Conservation (phyloP, 148 eudicot genomes). For the Chenopodium berlandieri region DNA sequence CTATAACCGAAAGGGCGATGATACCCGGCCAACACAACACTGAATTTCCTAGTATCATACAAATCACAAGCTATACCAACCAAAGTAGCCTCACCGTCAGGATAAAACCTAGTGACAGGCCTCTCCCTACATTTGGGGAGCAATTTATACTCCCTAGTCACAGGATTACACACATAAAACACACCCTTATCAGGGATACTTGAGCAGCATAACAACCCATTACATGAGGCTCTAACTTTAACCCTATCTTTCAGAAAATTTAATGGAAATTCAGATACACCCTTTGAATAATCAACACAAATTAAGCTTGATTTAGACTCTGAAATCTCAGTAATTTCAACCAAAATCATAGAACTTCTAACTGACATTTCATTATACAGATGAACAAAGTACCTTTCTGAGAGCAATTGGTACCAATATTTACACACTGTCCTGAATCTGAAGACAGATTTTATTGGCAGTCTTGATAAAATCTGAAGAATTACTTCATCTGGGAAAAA, state of each 20-base stretch:
- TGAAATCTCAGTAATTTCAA: slow-evolving; percentile 66
- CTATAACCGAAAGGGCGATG: slow-evolving; percentile 80
- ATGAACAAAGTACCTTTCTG: slow-evolving; percentile 56
- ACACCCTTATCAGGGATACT: slow-evolving; percentile 88
- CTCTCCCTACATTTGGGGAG: slow-evolving; percentile 76
- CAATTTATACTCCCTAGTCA: slow-evolving; percentile 62
- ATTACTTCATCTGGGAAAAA: slow-evolving; percentile 76
- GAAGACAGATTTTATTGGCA: slow-evolving; percentile 71
- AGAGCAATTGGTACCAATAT: slow-evolving; percentile 54
- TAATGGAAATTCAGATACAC: slow-evolving; percentile 68
- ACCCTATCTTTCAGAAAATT: slow-evolving; percentile 78
- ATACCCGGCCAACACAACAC: slow-evolving; percentile 85
- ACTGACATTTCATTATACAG: slow-evolving; percentile 53
- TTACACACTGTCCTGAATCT: slow-evolving; percentile 69
- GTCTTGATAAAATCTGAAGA: slow-evolving; percentile 67
- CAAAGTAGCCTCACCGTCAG: slow-evolving; percentile 83
- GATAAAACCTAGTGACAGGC: slow-evolving; percentile 76
- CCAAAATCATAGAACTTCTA: slow-evolving; percentile 55
- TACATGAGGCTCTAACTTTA: slow-evolving; percentile 81
- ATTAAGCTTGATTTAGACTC: slow-evolving; percentile 57
- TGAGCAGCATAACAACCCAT: slow-evolving; percentile 88
- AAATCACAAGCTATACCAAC: slow-evolving; percentile 78
- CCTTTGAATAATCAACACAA: slow-evolving; percentile 62
- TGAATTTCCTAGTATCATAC: slow-evolving; percentile 36
- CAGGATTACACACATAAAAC: slow-evolving; percentile 90